A percentile compares a stretch with the other conserved stretches of the same genome.
These are phyloP conservation scores for Pilaira anomala DNA, from an alignment of 192 early-diverging fungal genomes.

Conservation along the genomic window DNA sequence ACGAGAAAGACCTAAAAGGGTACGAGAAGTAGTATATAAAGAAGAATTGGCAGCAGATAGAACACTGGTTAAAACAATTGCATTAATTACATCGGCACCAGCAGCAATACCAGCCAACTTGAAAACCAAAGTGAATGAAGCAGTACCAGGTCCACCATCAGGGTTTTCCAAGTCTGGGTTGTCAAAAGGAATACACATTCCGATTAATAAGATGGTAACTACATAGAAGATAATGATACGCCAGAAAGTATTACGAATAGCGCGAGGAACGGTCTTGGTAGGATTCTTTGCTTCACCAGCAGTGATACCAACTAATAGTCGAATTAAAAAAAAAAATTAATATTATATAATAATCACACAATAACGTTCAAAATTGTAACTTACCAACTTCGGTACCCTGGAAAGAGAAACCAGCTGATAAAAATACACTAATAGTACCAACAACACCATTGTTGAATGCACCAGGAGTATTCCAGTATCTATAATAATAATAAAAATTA, in stretches of 20 bases:
- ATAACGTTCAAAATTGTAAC: neutral
- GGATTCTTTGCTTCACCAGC: slow-evolving; percentile 90
- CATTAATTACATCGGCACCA: slow-evolving; percentile 67
- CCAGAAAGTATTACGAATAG: slow-evolving; percentile 78
- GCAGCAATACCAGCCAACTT: slow-evolving; percentile 52
- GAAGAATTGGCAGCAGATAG: slow-evolving; percentile 76
- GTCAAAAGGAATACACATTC: slow-evolving; percentile 66
- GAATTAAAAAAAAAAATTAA: neutral
- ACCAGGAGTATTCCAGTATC: slow-evolving; percentile 64
- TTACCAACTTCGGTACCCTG: slow-evolving; percentile 78
- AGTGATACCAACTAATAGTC: slow-evolving; percentile 68
- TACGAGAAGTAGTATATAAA: slow-evolving; percentile 76
- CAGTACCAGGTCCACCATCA: slow-evolving; percentile 49
- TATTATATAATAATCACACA: neutral
- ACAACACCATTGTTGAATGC: slow-evolving; percentile 57
- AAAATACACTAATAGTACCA: slow-evolving; percentile 62
- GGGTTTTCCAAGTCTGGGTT: slow-evolving; percentile 50
- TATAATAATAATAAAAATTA: slow-evolving; percentile 20
- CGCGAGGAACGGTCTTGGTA: slow-evolving; percentile 65
- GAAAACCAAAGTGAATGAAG: slow-evolving; percentile 66
- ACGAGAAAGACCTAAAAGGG: slow-evolving; percentile 68
- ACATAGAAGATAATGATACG: slow-evolving; percentile 84
- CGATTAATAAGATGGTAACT: slow-evolving; percentile 75
- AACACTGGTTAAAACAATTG: slow-evolving; percentile 58
- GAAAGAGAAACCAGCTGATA: slow-evolving; percentile 80